Base-by-base conservation (phyloP, 23 red algal genomes). In the Agarophyton chilense region DNA sequence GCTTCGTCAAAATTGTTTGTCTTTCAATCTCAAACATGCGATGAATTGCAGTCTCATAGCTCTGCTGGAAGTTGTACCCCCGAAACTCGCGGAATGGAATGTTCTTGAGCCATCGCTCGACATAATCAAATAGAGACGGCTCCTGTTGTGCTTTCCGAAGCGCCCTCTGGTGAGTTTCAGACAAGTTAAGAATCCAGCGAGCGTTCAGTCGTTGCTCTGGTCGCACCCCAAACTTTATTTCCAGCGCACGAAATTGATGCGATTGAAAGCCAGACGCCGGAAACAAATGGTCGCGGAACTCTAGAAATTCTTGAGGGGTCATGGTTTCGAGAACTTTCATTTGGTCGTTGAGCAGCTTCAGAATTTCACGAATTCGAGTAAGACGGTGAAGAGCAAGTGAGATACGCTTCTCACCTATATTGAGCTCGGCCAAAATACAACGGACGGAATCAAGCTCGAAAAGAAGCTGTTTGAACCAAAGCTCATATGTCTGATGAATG, bases 391-490 rank as follows among this genome's bases (percentile, higher is more conserved):
- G 79, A 38, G 86, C 97, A 10, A 95, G 88, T 16, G 90, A 90
- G 82, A 99, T 91, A 43, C 50, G 41, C 60, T 98, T 98, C 81
- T 93, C 95, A n/a, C 95, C 91, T 25, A 98, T 81, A 51, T 80
- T 81, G 28, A 95, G 83, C 45, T 87, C 87, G 25, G 88, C 61
- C 34, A 95, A 73, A 52, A 99, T 93, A 34, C 32, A n/a, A 50
- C 94, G 87, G 32, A 99, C 92, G 25, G 93, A 94, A 55, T 99
- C 97, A 50, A 99, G 77, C 84, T 99, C 97, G 66, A 93, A 89
- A 18, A 99, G 47, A 42, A 99, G 56, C 87, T 99, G 97, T 76
- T 99, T 99, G 70, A 99, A 99, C 97, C 97, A 99, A 35, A 99
- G 83, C 92, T 99, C 97, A 49, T 96, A 99, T 58, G 93, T 92